Percentiles rank a stretch among this genome's conserved stretches.
phyloP scores from a whole-genome alignment of 108 stramenopile genomes.

The Parietichytrium sp. region DNA sequence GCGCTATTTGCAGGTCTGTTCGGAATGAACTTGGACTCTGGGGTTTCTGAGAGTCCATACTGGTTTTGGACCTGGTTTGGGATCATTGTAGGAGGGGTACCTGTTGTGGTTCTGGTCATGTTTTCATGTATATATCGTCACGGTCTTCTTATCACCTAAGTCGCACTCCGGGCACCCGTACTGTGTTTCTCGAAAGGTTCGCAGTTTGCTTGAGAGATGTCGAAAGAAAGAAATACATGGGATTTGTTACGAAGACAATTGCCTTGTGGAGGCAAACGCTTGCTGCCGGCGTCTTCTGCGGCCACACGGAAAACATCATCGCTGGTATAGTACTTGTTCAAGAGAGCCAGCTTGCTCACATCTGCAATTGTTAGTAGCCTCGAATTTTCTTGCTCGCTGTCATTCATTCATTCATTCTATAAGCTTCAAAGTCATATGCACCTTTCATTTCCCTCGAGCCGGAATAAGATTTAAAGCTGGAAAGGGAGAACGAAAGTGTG shows the following conservation, averaged over 20 bases:
- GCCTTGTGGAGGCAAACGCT: neutral
- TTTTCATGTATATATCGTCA: neutral
- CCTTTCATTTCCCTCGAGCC: too few species aligned
- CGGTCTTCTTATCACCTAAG: constrained; percentile 10
- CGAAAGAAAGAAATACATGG: neutral
- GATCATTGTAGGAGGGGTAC: neutral
- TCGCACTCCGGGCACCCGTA: too few species aligned
- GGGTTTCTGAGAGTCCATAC: neutral
- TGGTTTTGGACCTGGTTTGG: constrained; percentile 36
- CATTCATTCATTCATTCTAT: too few species aligned
- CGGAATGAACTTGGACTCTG: constrained; percentile 21
- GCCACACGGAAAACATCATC: neutral
- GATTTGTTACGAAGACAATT: neutral
- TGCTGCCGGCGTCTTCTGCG: neutral
- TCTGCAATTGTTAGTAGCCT: too few species aligned
- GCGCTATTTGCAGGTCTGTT: constrained; percentile 10
- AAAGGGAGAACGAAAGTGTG: too few species aligned
- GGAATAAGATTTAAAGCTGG: too few species aligned
- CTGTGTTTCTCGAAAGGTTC: too few species aligned
- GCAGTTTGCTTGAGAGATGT: neutral
- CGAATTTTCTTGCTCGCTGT: too few species aligned
- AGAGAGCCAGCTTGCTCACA: too few species aligned
- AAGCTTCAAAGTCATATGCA: too few species aligned
- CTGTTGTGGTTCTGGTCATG: neutral
- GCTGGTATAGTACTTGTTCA: neutral